Conservation (phyloP, 2,329 filamentous ascomycete species). For the Sarocladium kiliense region DNA sequence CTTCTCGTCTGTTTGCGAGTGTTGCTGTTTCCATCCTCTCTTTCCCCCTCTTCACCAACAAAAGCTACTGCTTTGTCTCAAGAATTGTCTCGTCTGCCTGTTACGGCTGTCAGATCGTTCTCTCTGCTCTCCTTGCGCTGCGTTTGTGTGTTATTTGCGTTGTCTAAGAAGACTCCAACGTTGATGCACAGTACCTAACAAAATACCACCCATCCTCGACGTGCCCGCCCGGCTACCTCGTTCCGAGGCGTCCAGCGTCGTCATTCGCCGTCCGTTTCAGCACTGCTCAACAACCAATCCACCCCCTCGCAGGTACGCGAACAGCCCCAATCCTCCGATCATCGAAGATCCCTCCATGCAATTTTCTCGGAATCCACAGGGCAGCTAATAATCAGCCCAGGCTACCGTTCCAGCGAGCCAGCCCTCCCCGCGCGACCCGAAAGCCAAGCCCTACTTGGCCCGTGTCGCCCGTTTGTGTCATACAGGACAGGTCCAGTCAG, state of each 20-base stretch:
- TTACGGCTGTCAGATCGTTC: background rate
- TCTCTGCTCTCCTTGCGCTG: background rate
- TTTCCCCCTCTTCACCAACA: background rate
- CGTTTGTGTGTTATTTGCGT: background rate
- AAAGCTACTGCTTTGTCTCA: background rate
- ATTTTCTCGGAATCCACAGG: constrained; percentile 2
- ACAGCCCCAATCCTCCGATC: constrained; percentile 7
- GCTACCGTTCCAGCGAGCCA: constrained; percentile 8
- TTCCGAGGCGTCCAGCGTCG: constrained; percentile 5
- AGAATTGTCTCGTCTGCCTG: background rate
- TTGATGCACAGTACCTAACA: background rate
- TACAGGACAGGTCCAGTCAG: background rate
- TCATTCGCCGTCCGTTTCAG: constrained; percentile 8
- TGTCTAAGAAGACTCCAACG: background rate
- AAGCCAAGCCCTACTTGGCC: background rate
- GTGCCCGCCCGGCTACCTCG: background rate
- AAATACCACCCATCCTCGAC: background rate
- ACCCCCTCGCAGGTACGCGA: constrained; percentile 9
- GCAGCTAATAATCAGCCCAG: constrained; percentile 1
- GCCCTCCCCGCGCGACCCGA: constrained; percentile 7
- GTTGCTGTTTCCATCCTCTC: background rate
- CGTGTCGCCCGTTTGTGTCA: background rate
- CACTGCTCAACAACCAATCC: background rate
- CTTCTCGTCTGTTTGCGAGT: background rate
- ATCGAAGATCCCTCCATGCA: constrained; percentile 9